Conservation (phyloP, 176 grass and related monocot genomes). For the Cenchrus purpureus region DNA sequence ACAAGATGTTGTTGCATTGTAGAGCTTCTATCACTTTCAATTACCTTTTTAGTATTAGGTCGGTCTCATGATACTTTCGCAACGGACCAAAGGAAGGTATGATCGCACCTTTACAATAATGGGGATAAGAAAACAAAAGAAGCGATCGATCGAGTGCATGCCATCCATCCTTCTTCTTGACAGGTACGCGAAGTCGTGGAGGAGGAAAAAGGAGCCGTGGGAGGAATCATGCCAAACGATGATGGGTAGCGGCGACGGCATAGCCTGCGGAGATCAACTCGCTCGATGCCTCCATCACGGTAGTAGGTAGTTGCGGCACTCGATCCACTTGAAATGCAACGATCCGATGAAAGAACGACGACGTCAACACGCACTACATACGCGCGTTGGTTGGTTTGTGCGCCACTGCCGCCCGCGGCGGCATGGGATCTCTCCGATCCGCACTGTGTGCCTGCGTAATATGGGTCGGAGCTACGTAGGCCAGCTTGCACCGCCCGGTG, state of each 20-base stretch:
- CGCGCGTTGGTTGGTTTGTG: too few relatives aligned
- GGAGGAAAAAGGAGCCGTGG: neutral
- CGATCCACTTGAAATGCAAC: too few relatives aligned
- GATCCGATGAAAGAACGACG: too few relatives aligned
- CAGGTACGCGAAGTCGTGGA: conserved; percentile 32
- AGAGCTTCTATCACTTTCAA: neutral
- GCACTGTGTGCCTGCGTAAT: too few relatives aligned
- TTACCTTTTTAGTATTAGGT: neutral
- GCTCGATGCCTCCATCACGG: too few relatives aligned
- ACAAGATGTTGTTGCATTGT: neutral
- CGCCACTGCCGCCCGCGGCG: too few relatives aligned
- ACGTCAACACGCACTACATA: too few relatives aligned
- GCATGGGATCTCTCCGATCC: too few relatives aligned
- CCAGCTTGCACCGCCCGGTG: too few relatives aligned
- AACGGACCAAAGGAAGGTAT: conserved; percentile 3
- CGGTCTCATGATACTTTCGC: neutral
- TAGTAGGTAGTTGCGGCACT: too few relatives aligned
- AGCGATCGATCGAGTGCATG: neutral
- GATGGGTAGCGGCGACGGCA: neutral
- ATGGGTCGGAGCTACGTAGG: too few relatives aligned
- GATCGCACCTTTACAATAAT: neutral
- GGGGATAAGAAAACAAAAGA: neutral
- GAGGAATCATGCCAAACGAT: neutral
- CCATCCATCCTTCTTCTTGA: neutral
- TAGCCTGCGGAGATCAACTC: too few relatives aligned